Conservation (phyloP, 2,329 filamentous ascomycete genomes). For the Biscogniauxia sp. region DNA sequence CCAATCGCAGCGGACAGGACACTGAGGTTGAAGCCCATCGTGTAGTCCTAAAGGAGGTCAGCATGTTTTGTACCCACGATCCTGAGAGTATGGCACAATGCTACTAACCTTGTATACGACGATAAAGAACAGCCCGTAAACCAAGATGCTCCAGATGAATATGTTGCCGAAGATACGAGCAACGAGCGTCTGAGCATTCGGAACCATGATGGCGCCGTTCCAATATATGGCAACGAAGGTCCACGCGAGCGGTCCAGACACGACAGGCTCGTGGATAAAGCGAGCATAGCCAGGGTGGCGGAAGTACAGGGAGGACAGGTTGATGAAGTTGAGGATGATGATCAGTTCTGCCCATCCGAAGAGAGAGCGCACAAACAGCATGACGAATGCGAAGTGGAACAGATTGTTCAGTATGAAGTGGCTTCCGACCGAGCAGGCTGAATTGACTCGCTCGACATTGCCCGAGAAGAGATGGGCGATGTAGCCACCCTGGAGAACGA, state of each 20-base stretch:
- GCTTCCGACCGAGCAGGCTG: constrained; percentile 73
- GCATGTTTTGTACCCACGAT: neutral
- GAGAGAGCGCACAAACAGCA: constrained; percentile 75
- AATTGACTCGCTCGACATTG: constrained; percentile 59
- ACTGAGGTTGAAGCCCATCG: constrained; percentile 76
- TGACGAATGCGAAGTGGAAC: constrained; percentile 75
- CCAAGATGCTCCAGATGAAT: constrained; percentile 81
- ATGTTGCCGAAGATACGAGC: constrained; percentile 83
- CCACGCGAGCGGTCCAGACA: constrained; percentile 80
- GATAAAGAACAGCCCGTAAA: constrained; percentile 76
- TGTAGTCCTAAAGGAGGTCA: constrained; percentile 54
- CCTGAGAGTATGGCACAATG: constrained; percentile 7
- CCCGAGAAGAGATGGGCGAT: constrained; percentile 72
- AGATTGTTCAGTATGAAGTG: constrained; percentile 88
- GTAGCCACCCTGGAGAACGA: constrained; percentile 74
- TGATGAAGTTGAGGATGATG: constrained; percentile 77
- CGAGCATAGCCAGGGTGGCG: constrained; percentile 69
- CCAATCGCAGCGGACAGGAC: constrained; percentile 73
- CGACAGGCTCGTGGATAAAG: constrained; percentile 72
- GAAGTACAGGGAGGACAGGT: constrained; percentile 77
- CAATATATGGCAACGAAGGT: constrained; percentile 84
- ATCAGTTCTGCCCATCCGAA: constrained; percentile 77
- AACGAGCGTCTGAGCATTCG: constrained; percentile 61
- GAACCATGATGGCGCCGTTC: constrained; percentile 82
- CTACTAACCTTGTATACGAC: constrained; percentile 62